Conservation (phyloP, 257 asterid genomes). For the Solanum corneliomulleri region DNA sequence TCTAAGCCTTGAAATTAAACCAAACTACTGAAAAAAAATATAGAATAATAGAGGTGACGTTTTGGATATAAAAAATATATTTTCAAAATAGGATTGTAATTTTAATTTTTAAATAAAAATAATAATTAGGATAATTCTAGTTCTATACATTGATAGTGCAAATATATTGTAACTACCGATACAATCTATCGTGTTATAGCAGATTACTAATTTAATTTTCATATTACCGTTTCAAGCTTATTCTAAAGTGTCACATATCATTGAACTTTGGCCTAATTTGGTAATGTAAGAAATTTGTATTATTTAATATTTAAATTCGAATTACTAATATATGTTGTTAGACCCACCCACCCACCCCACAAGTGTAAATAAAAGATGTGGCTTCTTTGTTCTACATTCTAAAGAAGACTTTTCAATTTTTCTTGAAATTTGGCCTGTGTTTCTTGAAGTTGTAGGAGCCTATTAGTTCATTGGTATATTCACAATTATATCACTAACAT, state of each 20-base stretch:
- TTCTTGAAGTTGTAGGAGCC: not conserved
- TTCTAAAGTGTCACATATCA: not conserved
- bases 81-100: not conserved
- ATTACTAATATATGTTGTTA: not conserved
- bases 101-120: not conserved
- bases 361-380: conserved; percentile 15
- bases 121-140: not conserved
- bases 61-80: not conserved
- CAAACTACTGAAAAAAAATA: no score
- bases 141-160: not conserved
- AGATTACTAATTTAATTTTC: not conserved
- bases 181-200: not conserved
- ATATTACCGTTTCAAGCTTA: not conserved
- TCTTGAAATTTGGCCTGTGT: not conserved
- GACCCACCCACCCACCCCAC: conserved; percentile 20
- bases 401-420: not conserved
- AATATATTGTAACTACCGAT: not conserved
- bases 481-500: not conserved
- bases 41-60: not conserved
- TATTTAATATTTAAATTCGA: not conserved
- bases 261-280: not conserved
- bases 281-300: not conserved
- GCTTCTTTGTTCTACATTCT: conserved; percentile 17
- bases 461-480: not conserved
- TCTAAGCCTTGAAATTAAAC: not conserved